Evolutionary conservation across 305 asterid species (phyloP).

Genomic region (Solanum chacoense): DNA sequence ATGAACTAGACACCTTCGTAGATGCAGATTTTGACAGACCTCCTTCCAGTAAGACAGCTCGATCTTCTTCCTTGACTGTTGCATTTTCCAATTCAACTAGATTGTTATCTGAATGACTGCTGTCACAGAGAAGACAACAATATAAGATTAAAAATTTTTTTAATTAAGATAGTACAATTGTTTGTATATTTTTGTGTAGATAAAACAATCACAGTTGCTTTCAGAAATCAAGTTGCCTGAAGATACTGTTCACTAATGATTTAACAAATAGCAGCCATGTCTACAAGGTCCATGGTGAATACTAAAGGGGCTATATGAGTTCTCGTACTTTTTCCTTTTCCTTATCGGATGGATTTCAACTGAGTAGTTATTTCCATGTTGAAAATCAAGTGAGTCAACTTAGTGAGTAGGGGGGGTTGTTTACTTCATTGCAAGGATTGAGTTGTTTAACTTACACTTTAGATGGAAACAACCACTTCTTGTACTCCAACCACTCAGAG

Average conservation of each 20-base stretch:
- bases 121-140: conserved; percentile 12
- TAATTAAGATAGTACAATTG: neutral
- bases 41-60: conserved; percentile 70
- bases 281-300: neutral
- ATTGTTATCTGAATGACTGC: conserved; percentile 85
- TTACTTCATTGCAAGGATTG: neutral
- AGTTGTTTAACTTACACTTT: conserved; percentile 58
- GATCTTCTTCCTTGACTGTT: conserved; percentile 63
- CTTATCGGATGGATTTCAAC: neutral
- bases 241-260: neutral
- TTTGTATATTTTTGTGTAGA: neutral
- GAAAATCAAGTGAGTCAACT: neutral
- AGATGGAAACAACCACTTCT: conserved; percentile 42
- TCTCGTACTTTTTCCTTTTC: neutral
- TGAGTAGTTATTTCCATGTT: neutral
- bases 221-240: neutral
- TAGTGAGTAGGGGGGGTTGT: neutral
- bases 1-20: conserved; percentile 31
- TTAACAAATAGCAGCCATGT: neutral
- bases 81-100: conserved; percentile 52
- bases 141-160: neutral
- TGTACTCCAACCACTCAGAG: conserved; percentile 78
- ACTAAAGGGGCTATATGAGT: neutral
- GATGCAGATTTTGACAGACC: conserved; percentile 64
- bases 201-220: neutral